These are phyloP conservation scores for Tolypocladium amazonense DNA, from an alignment of 2,329 filamentous ascomycete genomes.

Conservation along the genomic window DNA sequence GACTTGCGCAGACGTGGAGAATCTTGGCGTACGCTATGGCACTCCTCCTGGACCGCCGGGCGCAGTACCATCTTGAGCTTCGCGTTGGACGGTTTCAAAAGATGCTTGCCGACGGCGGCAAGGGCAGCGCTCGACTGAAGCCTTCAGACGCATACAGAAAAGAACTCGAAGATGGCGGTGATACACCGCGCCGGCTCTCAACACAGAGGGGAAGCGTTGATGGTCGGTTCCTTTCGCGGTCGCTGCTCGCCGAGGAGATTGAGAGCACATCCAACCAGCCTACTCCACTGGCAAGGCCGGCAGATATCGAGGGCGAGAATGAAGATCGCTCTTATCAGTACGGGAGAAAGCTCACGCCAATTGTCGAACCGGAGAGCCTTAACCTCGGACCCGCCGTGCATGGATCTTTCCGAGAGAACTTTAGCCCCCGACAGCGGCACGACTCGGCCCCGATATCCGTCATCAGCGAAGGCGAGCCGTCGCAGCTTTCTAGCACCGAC, in stretches of 20 bases:
- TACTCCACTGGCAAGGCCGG: conserved; percentile 47
- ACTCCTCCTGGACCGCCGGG: conserved; percentile 42
- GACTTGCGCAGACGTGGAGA: conserved; percentile 55
- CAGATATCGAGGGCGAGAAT: conserved; percentile 22
- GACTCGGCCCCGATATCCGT: conserved; percentile 41
- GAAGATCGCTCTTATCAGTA: conserved; percentile 17
- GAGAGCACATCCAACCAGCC: conserved; percentile 54
- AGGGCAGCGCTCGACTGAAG: conserved; percentile 14
- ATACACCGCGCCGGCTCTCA: conserved; percentile 24
- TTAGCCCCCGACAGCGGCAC: conserved; percentile 31
- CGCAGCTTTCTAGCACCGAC: conserved; percentile 42
- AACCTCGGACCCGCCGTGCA: conserved; percentile 37
- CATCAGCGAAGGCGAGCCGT: conserved; percentile 30
- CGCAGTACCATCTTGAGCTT: conserved; percentile 44
- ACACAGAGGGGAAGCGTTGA: conserved; percentile 17
- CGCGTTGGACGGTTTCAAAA: conserved; percentile 31
- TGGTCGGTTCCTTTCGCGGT: conserved; percentile 25
- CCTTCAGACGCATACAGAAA: conserved; percentile 15
- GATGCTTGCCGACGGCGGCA: conserved; percentile 17
- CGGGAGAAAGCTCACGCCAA: conserved; percentile 32
- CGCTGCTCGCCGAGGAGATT: conserved; percentile 42
- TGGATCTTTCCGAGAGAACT: conserved; percentile 15
- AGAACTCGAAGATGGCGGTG: conserved; percentile 21
- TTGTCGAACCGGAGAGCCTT: conserved; percentile 40
- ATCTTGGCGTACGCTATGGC: conserved; percentile 46